Conservation (phyloP, 73 alveolate species). For the Tetrahymena borealis region DNA sequence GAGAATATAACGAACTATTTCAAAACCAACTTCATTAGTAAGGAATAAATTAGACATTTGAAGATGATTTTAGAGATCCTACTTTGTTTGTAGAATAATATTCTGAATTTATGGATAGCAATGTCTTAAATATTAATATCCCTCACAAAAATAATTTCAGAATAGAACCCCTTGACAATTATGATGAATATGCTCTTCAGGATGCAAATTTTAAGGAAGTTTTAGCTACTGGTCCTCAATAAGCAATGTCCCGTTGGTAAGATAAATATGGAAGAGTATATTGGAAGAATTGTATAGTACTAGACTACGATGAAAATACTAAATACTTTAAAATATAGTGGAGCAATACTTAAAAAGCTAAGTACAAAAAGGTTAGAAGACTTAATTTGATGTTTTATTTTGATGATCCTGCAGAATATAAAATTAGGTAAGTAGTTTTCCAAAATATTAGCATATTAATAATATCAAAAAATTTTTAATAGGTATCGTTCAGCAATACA, state of each 20-base stretch:
- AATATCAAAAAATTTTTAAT: neutral
- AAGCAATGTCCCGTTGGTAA: neutral
- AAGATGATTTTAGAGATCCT: neutral
- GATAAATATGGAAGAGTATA: neutral
- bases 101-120: neutral
- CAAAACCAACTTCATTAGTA: neutral
- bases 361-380: neutral
- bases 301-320: neutral
- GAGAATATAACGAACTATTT: neutral
- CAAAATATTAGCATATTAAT: too few species aligned
- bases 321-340: neutral
- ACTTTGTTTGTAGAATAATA: neutral
- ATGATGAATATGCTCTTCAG: neutral
- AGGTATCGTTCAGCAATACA: neutral
- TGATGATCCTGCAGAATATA: neutral
- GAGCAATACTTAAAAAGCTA: neutral
- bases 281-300: neutral
- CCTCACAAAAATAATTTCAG: neutral
- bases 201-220: neutral
- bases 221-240: neutral
- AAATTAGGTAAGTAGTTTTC: neutral
- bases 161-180: neutral
- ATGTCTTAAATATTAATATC: neutral
- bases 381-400: neutral
- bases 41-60: neutral